Evolutionary conservation across 1,284 basidiomycete species (phyloP), one percentile per base, ranked within the genome.

Genomic region (Naganishia albida): DNA sequence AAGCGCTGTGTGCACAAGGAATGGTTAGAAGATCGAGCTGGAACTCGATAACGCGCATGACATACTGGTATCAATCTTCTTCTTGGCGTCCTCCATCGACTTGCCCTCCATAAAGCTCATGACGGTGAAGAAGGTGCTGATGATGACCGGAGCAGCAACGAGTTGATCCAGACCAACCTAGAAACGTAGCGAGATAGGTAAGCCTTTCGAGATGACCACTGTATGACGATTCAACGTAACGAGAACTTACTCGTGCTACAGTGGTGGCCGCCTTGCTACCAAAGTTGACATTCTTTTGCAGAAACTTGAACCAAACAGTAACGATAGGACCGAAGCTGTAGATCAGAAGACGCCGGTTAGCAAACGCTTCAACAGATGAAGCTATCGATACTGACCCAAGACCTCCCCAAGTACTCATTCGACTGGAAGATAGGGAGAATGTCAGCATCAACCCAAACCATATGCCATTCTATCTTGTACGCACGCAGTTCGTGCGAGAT

Each of bases 51-150:
- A 25, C 23, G 1, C 7, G 20, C 23, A 28, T 7, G 28, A 39
- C 51, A 18, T 55, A 59, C 52, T 53, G 15, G 30, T 55, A 18
- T 54, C 63, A 71, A 77, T 75, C 70, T 80, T 80, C 44, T 69
- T 65, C 70, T 78, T 74, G 49, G 75, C 80, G 16, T 76, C 78
- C 10, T 72, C 66, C 46, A 79, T 48, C 39, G 72, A 72, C 69
- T 81, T 79, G 55, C 80, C 80, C 68, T 82, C 81, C 42, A 80
- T 69, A 4, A 80, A 67, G 1, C 79, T 77, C 75, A 81, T 81
- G 46, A 72, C 72, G 6, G 78, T 77, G 76, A 82, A 82, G 74
- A 82, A 82, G n/a, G 75, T 72, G 8, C 72, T 70, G 53, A 78
- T 62, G 15, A 80, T 72, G n/a, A 71, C 62, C 0, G 81, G 81